phyloP scores from a whole-genome alignment of 208 protist species.

The Angomonas deanei region DNA sequence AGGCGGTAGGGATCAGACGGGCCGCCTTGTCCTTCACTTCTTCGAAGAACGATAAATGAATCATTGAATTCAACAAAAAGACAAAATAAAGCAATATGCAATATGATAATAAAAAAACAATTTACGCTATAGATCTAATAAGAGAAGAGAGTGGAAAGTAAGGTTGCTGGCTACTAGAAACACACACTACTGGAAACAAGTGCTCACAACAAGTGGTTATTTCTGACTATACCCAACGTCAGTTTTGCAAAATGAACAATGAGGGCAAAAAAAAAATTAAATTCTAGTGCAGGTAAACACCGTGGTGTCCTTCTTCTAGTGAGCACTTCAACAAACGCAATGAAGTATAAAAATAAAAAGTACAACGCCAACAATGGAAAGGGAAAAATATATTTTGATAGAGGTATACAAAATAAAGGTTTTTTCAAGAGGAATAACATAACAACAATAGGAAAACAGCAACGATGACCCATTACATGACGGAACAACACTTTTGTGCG shows the following conservation, averaged over 20 bases:
- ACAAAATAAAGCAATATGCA: not conserved
- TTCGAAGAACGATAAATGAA: constrained; percentile 68
- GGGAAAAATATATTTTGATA: no score
- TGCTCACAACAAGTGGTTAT: no score
- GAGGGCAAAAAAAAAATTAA: constrained; percentile 3
- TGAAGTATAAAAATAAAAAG: no score
- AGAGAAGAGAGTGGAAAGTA: constrained; percentile 1
- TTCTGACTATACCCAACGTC: no score
- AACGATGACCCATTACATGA: constrained; percentile 40
- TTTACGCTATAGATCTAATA: not conserved
- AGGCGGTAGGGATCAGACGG: constrained; percentile 63
- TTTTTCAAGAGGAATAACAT: no score
- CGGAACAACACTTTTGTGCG: constrained; percentile 46
- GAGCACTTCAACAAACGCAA: no score
- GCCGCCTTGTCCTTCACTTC: constrained; percentile 64
- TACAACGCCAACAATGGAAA: no score
- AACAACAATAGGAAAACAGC: no score
- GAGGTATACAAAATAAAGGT: no score
- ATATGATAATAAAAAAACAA: not conserved
- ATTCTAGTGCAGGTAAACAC: no score
- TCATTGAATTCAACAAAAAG: constrained; percentile 29
- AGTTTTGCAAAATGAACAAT: not conserved
- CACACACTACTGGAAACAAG: no score
- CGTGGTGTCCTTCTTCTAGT: no score
- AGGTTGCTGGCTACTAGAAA: not conserved